Evolutionary conservation across 768 basidiomycete genomes (phyloP).

Genomic region (Lepiota venenata): DNA sequence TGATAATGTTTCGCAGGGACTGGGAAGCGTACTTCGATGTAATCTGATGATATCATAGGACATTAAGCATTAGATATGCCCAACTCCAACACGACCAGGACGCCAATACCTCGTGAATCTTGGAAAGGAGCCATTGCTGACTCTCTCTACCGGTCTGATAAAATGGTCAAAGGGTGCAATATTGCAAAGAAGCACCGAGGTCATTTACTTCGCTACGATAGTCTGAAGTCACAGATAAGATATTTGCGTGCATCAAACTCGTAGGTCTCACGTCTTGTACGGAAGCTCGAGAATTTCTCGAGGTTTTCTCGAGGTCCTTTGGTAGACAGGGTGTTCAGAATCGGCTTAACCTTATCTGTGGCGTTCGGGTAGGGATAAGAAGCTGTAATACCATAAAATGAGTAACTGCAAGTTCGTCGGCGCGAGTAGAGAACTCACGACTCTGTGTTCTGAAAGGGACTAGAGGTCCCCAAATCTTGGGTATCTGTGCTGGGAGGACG

Average conservation of each 20-base stretch:
- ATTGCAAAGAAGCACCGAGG: constrained; percentile 11
- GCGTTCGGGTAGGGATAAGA: constrained; percentile 58
- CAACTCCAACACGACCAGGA: constrained; percentile 5
- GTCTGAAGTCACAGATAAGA: constrained; percentile 15
- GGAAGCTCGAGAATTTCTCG: constrained; percentile 64
- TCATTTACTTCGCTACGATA: constrained; percentile 62
- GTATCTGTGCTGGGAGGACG: constrained; percentile 61
- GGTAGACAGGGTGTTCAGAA: constrained; percentile 65
- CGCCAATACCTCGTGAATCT: constrained; percentile 54
- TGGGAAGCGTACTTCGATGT: constrained; percentile 59
- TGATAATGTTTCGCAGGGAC: constrained; percentile 53
- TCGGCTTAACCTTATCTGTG: constrained; percentile 50
- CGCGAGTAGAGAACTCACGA: constrained; percentile 29
- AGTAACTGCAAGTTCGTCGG: constrained; percentile 7
- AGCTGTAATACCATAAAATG: constrained; percentile 29
- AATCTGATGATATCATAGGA: constrained; percentile 38
- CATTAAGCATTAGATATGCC: neutral
- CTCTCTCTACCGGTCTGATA: constrained; percentile 69
- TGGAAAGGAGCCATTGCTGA: constrained; percentile 73
- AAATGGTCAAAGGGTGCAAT: constrained; percentile 11
- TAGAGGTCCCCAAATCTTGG: constrained; percentile 48
- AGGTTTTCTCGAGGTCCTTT: constrained; percentile 64
- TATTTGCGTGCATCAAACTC: constrained; percentile 4
- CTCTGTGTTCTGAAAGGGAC: constrained; percentile 31
- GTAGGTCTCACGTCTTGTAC: constrained; percentile 59